Percentiles rank a stretch among this genome's conserved stretches.
Evolutionary conservation across 805 yeast species (phyloP).

Genomic region (Hyphopichia homilentoma): DNA sequence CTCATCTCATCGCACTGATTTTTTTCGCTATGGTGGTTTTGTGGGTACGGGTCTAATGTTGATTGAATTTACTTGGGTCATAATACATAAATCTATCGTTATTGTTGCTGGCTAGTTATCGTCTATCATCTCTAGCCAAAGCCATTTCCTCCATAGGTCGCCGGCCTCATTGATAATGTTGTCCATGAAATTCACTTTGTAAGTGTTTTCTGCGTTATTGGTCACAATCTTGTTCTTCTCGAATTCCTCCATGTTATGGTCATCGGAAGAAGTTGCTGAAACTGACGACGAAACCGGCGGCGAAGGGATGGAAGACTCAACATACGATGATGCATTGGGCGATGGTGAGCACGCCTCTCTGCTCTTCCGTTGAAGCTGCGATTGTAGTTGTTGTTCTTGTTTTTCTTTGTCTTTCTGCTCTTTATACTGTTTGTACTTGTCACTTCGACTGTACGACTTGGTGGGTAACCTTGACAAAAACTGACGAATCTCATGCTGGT

Average conservation of each 20-base stretch:
- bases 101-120: no score
- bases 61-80: background rate
- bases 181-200: conserved; percentile 60
- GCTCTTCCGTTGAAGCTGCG: background rate
- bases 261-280: conserved; percentile 4
- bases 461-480: conserved; percentile 59
- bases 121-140: conserved; percentile 45
- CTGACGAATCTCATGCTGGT: conserved; percentile 84
- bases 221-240: conserved; percentile 19
- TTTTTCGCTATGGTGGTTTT: conserved; percentile 4
- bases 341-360: conserved; percentile 4
- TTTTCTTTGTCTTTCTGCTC: conserved; percentile 16
- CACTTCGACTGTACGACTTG: conserved; percentile 31
- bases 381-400: conserved; percentile 6
- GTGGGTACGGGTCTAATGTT: background rate
- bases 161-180: conserved; percentile 76
- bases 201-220: conserved; percentile 18
- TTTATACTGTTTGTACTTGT: conserved; percentile 31
- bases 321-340: conserved; percentile 7
- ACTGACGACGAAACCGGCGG: conserved; percentile 4
- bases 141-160: conserved; percentile 83
- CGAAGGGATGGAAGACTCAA: conserved; percentile 1
- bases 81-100: no score
- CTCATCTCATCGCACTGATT: no score
- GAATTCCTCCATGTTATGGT: background rate